Evolutionary conservation across 1,139 yeast species (phyloP).

Genomic region (Nakaseomyces glabratus): DNA sequence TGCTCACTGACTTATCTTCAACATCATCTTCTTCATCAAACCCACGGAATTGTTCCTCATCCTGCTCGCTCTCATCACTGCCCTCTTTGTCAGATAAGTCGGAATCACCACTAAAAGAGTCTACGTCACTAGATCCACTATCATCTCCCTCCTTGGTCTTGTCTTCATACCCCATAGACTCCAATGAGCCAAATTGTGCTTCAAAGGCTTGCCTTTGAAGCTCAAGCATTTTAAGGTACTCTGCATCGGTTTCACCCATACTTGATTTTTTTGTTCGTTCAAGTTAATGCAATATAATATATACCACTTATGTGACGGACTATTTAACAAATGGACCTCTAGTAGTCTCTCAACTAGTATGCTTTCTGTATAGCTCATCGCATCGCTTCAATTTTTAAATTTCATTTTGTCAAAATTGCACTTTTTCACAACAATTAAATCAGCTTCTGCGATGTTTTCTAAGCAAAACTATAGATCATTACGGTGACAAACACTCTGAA

Average conservation of each 20-base stretch:
- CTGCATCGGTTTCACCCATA: conserved; percentile 30
- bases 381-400: no score
- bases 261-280: no score
- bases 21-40: not conserved
- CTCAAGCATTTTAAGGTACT: conserved; percentile 44
- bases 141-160: conserved; percentile 33
- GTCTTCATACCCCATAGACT: conserved; percentile 51
- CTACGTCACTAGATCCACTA: conserved; percentile 2
- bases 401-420: no score
- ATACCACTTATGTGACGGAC: no score
- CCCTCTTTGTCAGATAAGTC: conserved; percentile 13
- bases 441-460: no score
- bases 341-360: no score
- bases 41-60: conserved; percentile 10
- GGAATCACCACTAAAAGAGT: conserved; percentile 14
- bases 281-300: no score
- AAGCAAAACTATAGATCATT: no score
- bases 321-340: no score
- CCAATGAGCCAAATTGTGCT: conserved; percentile 59
- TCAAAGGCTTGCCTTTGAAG: conserved; percentile 55
- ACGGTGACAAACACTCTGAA: no score
- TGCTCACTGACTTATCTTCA: not conserved
- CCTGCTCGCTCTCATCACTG: conserved; percentile 16
- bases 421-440: no score
- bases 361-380: no score